A percentile compares a stretch with the other conserved stretches of the same genome.
Conservation (phyloP, 345 rosid genomes). For the Gossypium raimondii region DNA sequence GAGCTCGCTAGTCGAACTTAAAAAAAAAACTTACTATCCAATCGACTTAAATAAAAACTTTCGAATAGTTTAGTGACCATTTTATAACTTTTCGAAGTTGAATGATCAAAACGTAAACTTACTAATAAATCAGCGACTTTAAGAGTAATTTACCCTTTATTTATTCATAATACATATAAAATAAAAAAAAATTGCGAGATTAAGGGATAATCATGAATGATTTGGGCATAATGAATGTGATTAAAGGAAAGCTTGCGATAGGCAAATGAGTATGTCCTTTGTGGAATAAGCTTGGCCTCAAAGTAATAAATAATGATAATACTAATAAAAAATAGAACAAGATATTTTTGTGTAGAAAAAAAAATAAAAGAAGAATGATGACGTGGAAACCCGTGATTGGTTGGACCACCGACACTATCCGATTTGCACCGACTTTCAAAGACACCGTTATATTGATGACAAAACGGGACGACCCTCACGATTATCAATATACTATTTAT, state of each 20-base stretch:
- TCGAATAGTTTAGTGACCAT: no score
- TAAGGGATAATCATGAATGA: background rate
- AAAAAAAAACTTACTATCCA: no score
- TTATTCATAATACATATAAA: background rate
- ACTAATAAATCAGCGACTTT: no score
- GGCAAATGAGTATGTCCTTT: background rate
- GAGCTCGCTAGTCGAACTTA: no score
- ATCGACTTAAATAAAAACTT: no score
- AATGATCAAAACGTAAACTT: no score
- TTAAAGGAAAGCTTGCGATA: background rate
- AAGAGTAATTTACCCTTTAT: background rate
- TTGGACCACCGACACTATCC: slow-evolving; percentile 43
- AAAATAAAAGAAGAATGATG: background rate
- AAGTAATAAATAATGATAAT: background rate
- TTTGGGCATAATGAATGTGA: background rate
- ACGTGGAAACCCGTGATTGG: slow-evolving; percentile 16
- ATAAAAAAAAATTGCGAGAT: background rate
- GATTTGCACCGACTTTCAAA: slow-evolving; percentile 34
- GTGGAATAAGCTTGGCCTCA: background rate
- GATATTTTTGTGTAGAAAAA: background rate
- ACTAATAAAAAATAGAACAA: background rate
- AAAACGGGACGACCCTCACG: slow-evolving; percentile 7
- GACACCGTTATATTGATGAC: slow-evolving; percentile 24
- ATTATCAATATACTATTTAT: background rate
- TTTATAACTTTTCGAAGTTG: fast-evolving